A percentile compares a stretch with the other conserved stretches of the same genome.
phyloP scores from a whole-genome alignment of 495 filamentous ascomycete species.

The Podospora fimiseda region DNA sequence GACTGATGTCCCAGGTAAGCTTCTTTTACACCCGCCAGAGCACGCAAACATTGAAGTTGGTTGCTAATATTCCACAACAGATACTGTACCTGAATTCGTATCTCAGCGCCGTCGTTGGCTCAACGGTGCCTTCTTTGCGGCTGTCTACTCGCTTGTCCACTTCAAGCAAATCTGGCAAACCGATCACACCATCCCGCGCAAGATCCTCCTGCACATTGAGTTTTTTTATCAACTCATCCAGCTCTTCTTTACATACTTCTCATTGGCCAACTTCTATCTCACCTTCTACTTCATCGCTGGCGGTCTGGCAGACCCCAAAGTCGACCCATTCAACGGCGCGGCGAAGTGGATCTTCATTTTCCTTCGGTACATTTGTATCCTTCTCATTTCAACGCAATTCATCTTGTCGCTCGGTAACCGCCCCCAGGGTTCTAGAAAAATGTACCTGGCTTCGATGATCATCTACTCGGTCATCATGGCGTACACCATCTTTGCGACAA shows the following conservation, averaged over 20 bases:
- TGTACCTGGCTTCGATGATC: conserved; percentile 83
- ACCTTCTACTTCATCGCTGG: conserved; percentile 98
- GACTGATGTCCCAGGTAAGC: conserved; percentile 90
- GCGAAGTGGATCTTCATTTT: conserved; percentile 68
- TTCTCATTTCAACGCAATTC: conserved; percentile 30
- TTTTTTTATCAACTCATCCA: conserved; percentile 91
- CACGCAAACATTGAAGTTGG: no score
- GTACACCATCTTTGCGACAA: conserved; percentile 80
- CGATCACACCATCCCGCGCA: conserved; percentile 83
- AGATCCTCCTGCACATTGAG: conserved; percentile 89
- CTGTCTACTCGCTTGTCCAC: conserved; percentile 94
- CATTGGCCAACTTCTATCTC: conserved; percentile 96
- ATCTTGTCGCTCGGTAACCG: conserved; percentile 98
- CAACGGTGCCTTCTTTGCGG: conserved; percentile 98
- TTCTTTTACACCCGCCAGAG: no score
- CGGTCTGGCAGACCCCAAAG: conserved; percentile 69
- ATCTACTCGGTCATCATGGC: conserved; percentile 90
- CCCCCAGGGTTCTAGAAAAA: conserved; percentile 88
- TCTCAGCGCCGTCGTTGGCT: conserved; percentile 94
- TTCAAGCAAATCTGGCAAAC: conserved; percentile 90
- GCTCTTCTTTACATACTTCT: conserved; percentile 94
- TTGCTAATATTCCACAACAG: conserved; percentile 30
- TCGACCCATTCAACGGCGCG: conserved; percentile 86
- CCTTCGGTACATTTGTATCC: conserved; percentile 58
- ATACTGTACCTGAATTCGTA: conserved; percentile 85